A percentile compares a stretch with the other conserved stretches of the same genome.
These are phyloP conservation scores for Xylaria flabelliformis DNA, from an alignment of 495 filamentous ascomycete genomes.

Conservation along the genomic window DNA sequence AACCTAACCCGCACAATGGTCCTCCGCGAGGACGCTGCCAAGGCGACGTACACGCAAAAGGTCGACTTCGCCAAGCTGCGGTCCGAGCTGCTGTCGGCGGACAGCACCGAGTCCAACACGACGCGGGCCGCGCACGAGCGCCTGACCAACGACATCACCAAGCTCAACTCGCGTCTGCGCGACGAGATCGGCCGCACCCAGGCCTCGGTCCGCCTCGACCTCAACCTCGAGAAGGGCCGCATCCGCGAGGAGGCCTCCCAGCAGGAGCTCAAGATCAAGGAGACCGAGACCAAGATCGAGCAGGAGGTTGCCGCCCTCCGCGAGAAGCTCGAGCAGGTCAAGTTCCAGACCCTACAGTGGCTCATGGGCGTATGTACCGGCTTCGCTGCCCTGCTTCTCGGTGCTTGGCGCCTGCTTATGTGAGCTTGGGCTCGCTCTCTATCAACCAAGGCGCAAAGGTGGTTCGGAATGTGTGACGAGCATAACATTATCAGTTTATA, in stretches of 20 bases:
- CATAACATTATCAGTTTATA: not conserved
- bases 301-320: slow-evolving; percentile 92
- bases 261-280: slow-evolving; percentile 97
- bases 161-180: slow-evolving; percentile 83
- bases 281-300: slow-evolving; percentile 98
- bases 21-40: slow-evolving; percentile 86
- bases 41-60: slow-evolving; percentile 94
- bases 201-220: slow-evolving; percentile 85
- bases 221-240: slow-evolving; percentile 96
- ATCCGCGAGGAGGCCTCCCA: slow-evolving; percentile 96
- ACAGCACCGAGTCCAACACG: slow-evolving; percentile 86
- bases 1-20: slow-evolving; percentile 99
- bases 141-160: slow-evolving; percentile 90
- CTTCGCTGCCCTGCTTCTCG: slow-evolving; percentile 90
- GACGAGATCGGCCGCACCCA: slow-evolving; percentile 96
- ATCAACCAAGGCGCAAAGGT: not conserved
- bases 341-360: slow-evolving; percentile 98
- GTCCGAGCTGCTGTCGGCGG: slow-evolving; percentile 87
- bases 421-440: slow-evolving; percentile 30
- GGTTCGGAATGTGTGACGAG: not conserved
- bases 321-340: slow-evolving; percentile 94
- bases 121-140: slow-evolving; percentile 92
- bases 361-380: slow-evolving; percentile 95
- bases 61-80: slow-evolving; percentile 99
- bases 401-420: slow-evolving; percentile 92